Conservation (phyloP, 1,284 basidiomycete genomes). For the Sanguinoderma infundibulare region DNA sequence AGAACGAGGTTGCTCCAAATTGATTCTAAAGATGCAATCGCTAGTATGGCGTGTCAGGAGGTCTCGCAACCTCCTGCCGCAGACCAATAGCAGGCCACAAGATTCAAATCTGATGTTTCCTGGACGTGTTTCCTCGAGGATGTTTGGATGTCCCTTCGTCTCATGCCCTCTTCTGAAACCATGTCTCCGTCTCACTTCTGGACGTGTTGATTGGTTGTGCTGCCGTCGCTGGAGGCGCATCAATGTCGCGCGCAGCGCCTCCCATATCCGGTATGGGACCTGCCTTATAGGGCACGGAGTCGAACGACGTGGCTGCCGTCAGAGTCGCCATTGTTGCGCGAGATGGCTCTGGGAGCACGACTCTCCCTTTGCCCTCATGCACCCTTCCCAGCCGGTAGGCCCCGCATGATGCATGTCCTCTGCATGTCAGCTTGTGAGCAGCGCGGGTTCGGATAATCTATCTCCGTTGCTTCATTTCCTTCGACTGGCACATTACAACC, state of each 20-base stretch:
- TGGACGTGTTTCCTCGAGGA: too few relatives aligned
- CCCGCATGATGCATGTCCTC: not conserved
- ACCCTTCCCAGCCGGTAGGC: not conserved
- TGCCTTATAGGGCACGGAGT: not conserved
- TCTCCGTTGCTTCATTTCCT: not conserved
- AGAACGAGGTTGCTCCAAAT: too few relatives aligned
- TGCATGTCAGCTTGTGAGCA: not conserved
- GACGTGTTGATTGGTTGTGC: not conserved
- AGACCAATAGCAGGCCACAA: not conserved
- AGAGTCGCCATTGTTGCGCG: constrained; percentile 21
- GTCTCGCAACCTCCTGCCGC: not conserved
- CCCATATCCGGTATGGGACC: not conserved
- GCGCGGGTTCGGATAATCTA: not conserved
- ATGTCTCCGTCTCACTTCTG: too few relatives aligned
- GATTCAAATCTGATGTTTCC: not conserved
- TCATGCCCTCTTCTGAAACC: too few relatives aligned
- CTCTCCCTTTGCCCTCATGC: not conserved
- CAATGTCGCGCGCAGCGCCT: not conserved
- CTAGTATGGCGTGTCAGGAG: not conserved
- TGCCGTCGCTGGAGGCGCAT: not conserved
- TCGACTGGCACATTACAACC: not conserved
- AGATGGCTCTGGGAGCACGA: constrained; percentile 10
- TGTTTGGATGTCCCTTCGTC: too few relatives aligned
- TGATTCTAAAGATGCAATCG: not conserved
- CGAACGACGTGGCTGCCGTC: too few relatives aligned